A percentile compares a stretch with the other conserved stretches of the same genome.
Conservation (phyloP, 129 eudicot genomes). For the Daucus carota region DH1_v3.0 NC_030382.2:39482001-39482500, state of each 20-base stretch:
- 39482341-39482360: slow-evolving; percentile 67
- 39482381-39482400: slow-evolving; percentile 68
- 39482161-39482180: slow-evolving; percentile 60
- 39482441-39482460: background rate
- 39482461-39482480: background rate
- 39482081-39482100: slow-evolving; percentile 26
- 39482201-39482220: slow-evolving; percentile 45
- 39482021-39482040: slow-evolving; percentile 48
- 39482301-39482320: slow-evolving; percentile 44
- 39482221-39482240: slow-evolving; percentile 45
- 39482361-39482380: slow-evolving; percentile 67
- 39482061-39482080: slow-evolving; percentile 41
- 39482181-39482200: slow-evolving; percentile 43
- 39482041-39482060: slow-evolving; percentile 60
- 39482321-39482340: slow-evolving; percentile 55
- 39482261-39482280: slow-evolving; percentile 61
- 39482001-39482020: slow-evolving; percentile 26
- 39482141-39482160: slow-evolving; percentile 60
- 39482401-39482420: background rate
- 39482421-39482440: too few relatives aligned
- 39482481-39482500: background rate
- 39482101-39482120: slow-evolving; percentile 53
- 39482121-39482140: slow-evolving; percentile 52
- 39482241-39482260: slow-evolving; percentile 36
- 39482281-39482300: slow-evolving; percentile 72